Base-by-base conservation (phyloP, 495 filamentous ascomycete species). In the Haplographium delicatum region DNA sequence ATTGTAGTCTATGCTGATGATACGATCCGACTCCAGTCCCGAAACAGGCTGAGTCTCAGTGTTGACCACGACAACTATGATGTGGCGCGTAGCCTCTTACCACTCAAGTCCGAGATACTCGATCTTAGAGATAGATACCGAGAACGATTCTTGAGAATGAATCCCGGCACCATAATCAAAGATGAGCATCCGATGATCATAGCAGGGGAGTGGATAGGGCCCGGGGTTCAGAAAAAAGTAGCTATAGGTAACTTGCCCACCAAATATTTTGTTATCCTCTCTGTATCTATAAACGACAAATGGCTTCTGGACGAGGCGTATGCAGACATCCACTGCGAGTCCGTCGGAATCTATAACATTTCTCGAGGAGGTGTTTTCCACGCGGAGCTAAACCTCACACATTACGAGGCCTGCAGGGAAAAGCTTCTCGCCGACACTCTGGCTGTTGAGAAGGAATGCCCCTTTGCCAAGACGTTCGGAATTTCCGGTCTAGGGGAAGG, bases 131-230 rank as follows among this genome's bases (percentile, higher is more conserved):
- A 62, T 5, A 8, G 34, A n/a, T 28, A 51, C 24, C 0, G 47
- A 1, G 15, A 16, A 5, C 23, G 58, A 43, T 70, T 38, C 37
- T 44, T 20, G 1, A 4, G 56, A 18, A 45, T 65, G 1, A 58
- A 68, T 43, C 57, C 51, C 0, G 42, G 28, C 3, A n/a, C 20
- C 2, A 8, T 33, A 5, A 31, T 64, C 0, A 56, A 64, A 8
- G 15, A 38, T 2, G 38, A 49, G 5, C 24, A 55, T 7, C 56
- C 62, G 0, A 13, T 66, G 7, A 61, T 65, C 7, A 57, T 70
- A 15, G 64, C 59, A 0, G 67, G 67, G 18, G 67, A 68, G 48
- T 68, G 65, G 64, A 60, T 66, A 19, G 65, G 65, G 10, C 38
- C 49, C 3, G 63, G 61, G 1, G 51, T 68, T 16, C 67, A 68